Evolutionary conservation across 2,329 filamentous ascomycete species (phyloP).

Genomic region (Fusarium pseudoanthophilum): DNA sequence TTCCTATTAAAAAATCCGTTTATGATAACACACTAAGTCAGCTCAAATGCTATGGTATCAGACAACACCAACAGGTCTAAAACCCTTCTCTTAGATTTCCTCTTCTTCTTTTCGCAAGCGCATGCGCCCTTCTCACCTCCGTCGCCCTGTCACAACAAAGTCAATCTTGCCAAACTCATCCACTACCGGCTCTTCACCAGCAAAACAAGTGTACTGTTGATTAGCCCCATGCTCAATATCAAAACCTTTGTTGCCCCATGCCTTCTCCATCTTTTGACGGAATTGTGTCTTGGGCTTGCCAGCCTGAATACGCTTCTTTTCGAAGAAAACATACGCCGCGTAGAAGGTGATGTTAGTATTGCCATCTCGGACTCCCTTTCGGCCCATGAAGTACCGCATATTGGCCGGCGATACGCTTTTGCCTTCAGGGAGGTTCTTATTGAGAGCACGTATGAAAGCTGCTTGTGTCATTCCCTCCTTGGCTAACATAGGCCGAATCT

Average conservation of each 20-base stretch:
- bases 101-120: not conserved
- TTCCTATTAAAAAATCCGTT: not conserved
- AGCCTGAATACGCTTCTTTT: conserved; percentile 65
- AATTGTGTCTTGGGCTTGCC: conserved; percentile 63
- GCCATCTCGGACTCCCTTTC: conserved; percentile 60
- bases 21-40: not conserved
- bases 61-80: not conserved
- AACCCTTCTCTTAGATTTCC: not conserved
- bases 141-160: not conserved
- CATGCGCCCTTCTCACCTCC: not conserved
- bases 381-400: conserved; percentile 61
- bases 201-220: conserved; percentile 10
- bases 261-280: conserved; percentile 62
- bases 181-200: conserved; percentile 9
- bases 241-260: conserved; percentile 44
- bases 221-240: conserved; percentile 31
- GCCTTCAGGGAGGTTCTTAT: conserved; percentile 52
- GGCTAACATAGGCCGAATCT: conserved; percentile 62
- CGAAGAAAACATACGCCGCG: conserved; percentile 67
- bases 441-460: conserved; percentile 61
- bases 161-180: conserved; percentile 40
- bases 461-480: conserved; percentile 60
- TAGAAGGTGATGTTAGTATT: conserved; percentile 63
- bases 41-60: conserved; percentile 3
- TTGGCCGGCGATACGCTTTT: conserved; percentile 56